Evolutionary conservation across 2,329 filamentous ascomycete species (phyloP).

Genomic region (Sarocladiaceae sp.): DNA sequence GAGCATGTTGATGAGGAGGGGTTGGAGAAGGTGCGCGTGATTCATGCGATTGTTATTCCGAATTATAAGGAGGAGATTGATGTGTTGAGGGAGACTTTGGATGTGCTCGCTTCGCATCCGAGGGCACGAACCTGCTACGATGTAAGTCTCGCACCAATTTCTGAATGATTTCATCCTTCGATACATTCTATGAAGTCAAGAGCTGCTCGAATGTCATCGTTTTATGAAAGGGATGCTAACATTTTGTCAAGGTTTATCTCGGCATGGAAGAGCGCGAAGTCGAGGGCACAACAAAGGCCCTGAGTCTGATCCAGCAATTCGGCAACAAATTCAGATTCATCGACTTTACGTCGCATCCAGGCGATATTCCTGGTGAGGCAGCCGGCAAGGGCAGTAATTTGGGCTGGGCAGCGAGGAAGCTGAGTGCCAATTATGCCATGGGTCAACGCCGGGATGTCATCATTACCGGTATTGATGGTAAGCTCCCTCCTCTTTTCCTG

Average conservation of each 20-base stretch:
- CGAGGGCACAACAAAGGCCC: constrained; percentile 57
- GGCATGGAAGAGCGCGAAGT: constrained; percentile 69
- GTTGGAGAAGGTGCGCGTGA: constrained; percentile 38
- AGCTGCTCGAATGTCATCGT: too few relatives aligned
- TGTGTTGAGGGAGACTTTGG: constrained; percentile 63
- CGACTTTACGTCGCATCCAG: constrained; percentile 63
- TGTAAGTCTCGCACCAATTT: constrained; percentile 44
- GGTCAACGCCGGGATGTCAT: constrained; percentile 55
- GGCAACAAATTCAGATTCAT: constrained; percentile 62
- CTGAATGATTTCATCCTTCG: too few relatives aligned
- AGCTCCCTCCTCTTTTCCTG: constrained; percentile 21
- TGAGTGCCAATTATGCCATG: constrained; percentile 57
- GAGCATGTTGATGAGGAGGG: constrained; percentile 39
- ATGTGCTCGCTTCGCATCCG: constrained; percentile 64
- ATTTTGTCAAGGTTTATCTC: constrained; percentile 55
- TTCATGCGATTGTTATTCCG: constrained; percentile 66
- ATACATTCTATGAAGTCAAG: too few relatives aligned
- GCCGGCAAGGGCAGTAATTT: constrained; percentile 74
- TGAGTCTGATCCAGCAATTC: constrained; percentile 58
- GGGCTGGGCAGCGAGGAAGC: constrained; percentile 64
- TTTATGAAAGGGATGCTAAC: too few relatives aligned
- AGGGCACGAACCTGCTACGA: constrained; percentile 62
- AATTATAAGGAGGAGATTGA: constrained; percentile 73
- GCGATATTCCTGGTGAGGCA: constrained; percentile 61
- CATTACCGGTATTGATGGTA: constrained; percentile 70